phyloP scores from a whole-genome alignment of 257 asterid species.

The Nicotiana obtusifolia region DNA sequence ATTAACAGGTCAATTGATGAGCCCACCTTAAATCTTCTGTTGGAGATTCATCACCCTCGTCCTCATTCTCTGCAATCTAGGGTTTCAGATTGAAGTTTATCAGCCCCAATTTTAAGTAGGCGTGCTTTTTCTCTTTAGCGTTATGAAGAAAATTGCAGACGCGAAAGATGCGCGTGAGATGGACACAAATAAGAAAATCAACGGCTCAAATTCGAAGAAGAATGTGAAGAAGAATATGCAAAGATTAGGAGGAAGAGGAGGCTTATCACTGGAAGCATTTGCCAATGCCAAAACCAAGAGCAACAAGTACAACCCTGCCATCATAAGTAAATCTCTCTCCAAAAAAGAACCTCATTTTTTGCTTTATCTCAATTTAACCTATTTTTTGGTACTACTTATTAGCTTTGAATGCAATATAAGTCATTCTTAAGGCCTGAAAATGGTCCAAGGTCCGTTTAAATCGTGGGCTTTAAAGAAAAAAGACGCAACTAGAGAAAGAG shows the following conservation, averaged over 20 bases:
- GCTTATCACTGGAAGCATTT: conserved; percentile 77
- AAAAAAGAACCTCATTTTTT: neutral
- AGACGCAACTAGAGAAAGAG: no score
- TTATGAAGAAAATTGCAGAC: neutral
- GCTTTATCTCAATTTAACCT: neutral
- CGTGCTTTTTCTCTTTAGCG: neutral
- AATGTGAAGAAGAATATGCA: conserved; percentile 63
- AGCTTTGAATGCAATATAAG: no score
- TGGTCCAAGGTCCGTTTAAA: no score
- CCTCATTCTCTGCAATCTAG: neutral
- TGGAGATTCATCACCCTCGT: no score
- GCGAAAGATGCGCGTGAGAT: neutral
- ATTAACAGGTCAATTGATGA: neutral
- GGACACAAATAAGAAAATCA: conserved; percentile 12
- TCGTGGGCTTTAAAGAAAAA: no score
- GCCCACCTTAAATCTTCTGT: neutral
- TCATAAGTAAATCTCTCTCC: conserved; percentile 46
- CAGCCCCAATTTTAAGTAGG: neutral
- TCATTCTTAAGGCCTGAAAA: no score
- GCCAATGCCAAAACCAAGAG: conserved; percentile 65
- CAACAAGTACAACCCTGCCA: conserved; percentile 57
- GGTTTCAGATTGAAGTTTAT: neutral
- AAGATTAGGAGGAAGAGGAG: conserved; percentile 88
- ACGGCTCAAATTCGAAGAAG: conserved; percentile 33
- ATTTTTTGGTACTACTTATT: no score